Conservation (phyloP, 768 basidiomycete genomes). For the Gelatoporia subvermispora region DNA sequence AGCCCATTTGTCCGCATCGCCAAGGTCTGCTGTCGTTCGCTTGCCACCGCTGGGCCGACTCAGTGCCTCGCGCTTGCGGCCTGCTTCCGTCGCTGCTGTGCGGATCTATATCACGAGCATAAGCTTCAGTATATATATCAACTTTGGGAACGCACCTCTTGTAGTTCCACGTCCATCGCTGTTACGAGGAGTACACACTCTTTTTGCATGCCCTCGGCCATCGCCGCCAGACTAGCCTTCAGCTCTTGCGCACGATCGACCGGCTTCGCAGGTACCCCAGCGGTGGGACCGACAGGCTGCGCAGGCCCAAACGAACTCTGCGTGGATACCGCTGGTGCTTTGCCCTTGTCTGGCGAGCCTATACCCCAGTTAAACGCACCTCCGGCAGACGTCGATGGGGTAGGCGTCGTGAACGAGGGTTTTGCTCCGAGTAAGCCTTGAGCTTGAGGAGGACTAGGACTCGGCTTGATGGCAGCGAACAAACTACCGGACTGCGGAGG, state of each 20-base stretch:
- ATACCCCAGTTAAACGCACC: conserved; percentile 1
- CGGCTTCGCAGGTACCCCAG: conserved; percentile 3
- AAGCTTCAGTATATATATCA: not conserved
- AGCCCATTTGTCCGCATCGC: conserved; percentile 46
- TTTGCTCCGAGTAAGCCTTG: conserved; percentile 8
- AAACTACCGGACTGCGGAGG: not conserved
- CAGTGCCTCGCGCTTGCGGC: not conserved
- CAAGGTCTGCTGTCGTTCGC: conserved; percentile 42
- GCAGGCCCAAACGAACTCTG: not conserved
- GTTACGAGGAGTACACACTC: conserved; percentile 51
- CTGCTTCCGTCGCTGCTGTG: not conserved
- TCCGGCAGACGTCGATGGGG: conserved; percentile 3
- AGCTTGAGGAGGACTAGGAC: conserved; percentile 5
- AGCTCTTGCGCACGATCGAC: no score
- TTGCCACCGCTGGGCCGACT: conserved; percentile 19
- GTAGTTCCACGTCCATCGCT: conserved; percentile 47
- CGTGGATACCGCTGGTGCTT: not conserved
- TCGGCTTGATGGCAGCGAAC: not conserved
- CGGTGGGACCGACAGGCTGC: not conserved
- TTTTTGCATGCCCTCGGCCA: conserved; percentile 63
- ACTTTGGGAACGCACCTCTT: conserved; percentile 43
- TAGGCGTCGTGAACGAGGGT: conserved; percentile 3
- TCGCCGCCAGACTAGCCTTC: conserved; percentile 18
- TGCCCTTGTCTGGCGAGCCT: not conserved
- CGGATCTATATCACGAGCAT: conserved; percentile 2